phyloP scores from a whole-genome alignment of 768 basidiomycete species.

The Kwoniella bestiolae region DNA sequence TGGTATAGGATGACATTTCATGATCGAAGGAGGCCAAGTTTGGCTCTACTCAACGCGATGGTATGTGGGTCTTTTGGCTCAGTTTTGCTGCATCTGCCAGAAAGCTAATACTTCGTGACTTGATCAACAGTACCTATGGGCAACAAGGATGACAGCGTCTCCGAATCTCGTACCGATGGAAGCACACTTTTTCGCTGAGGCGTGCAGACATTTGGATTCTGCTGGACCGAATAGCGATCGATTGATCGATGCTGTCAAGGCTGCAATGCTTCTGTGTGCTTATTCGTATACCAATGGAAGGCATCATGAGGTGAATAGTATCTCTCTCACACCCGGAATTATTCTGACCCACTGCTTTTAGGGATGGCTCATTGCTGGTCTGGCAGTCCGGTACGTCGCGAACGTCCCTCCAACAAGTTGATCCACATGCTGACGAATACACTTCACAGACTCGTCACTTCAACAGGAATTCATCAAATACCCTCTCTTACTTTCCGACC shows the following conservation, averaged over 20 bases:
- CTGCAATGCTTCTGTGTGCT: constrained; percentile 44
- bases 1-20: constrained; percentile 39
- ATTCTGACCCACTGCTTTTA: too few species aligned
- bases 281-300: constrained; percentile 41
- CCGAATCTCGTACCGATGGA: constrained; percentile 36
- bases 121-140: constrained; percentile 48
- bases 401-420: neutral
- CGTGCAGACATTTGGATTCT: constrained; percentile 33
- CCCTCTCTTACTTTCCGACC: constrained; percentile 31
- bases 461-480: constrained; percentile 50
- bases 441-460: constrained; percentile 31
- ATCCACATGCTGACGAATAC: neutral
- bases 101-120: neutral
- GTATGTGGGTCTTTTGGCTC: constrained; percentile 24
- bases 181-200: constrained; percentile 33
- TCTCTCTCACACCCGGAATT: too few species aligned
- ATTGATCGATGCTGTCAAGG: constrained; percentile 41
- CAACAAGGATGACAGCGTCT: constrained; percentile 39
- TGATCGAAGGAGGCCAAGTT: constrained; percentile 41
- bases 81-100: neutral
- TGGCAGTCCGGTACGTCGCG: constrained; percentile 30
- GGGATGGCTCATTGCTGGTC: constrained; percentile 42
- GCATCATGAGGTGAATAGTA: constrained; percentile 44
- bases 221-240: constrained; percentile 40
- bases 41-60: constrained; percentile 47